Conservation (phyloP, 2,329 filamentous ascomycete species). For the Immersiporthe knoxdaviesiana region DNA sequence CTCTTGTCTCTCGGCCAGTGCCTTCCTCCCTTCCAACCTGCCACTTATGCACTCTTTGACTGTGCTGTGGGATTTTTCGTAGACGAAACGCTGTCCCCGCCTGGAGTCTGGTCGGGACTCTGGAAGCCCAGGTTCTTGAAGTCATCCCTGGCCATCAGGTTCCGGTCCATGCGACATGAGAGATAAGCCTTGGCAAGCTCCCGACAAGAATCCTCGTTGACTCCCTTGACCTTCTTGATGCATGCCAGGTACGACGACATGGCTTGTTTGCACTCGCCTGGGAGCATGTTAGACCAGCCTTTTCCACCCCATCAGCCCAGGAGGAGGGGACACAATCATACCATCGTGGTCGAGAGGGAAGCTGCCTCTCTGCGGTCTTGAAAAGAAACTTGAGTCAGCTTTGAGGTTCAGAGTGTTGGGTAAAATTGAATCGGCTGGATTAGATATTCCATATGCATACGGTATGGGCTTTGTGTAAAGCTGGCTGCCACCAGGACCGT, state of each 20-base stretch:
- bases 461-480: constrained; percentile 40
- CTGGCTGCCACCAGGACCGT: constrained; percentile 37
- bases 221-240: constrained; percentile 79
- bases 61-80: background rate
- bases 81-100: background rate
- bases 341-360: constrained; percentile 96
- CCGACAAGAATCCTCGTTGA: constrained; percentile 86
- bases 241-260: constrained; percentile 87
- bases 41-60: background rate
- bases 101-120: constrained; percentile 38
- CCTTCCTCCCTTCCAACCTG: background rate
- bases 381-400: constrained; percentile 7
- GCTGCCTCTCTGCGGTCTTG: constrained; percentile 84
- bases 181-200: constrained; percentile 86
- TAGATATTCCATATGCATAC: constrained; percentile 32
- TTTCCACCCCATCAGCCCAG: too few relatives aligned
- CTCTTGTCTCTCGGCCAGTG: background rate
- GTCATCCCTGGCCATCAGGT: constrained; percentile 94
- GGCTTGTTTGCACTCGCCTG: constrained; percentile 89
- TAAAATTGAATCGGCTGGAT: background rate
- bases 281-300: background rate
- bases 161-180: constrained; percentile 94
- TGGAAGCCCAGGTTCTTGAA: constrained; percentile 90
- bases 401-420: background rate
- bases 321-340: constrained; percentile 34